These are phyloP conservation scores for Claviceps paspali DNA, from an alignment of 2,329 filamentous ascomycete genomes.

Conservation along the genomic window DNA sequence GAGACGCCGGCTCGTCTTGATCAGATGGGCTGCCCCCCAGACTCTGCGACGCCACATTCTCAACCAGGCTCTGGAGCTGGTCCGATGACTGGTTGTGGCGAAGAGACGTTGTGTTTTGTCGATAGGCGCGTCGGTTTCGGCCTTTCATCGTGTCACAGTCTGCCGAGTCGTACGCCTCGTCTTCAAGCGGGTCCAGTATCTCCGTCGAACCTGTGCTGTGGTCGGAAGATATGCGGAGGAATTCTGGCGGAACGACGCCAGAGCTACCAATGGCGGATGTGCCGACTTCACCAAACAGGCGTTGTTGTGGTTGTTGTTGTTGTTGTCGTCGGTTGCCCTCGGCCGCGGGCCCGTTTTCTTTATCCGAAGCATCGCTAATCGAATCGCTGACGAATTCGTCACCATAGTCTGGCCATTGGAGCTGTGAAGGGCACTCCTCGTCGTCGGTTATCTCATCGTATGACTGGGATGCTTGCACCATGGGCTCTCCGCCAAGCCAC, in stretches of 20 bases:
- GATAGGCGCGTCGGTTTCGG: conserved; percentile 10
- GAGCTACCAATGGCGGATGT: conserved; percentile 38
- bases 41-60: conserved; percentile 39
- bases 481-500: conserved; percentile 44
- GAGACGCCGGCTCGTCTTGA: conserved; percentile 9
- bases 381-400: conserved; percentile 27
- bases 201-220: conserved; percentile 25
- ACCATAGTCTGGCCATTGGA: conserved; percentile 22
- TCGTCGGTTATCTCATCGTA: conserved; percentile 49
- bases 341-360: conserved; percentile 61
- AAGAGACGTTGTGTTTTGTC: conserved; percentile 19
- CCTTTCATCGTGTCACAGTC: conserved; percentile 17
- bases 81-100: conserved; percentile 30
- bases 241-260: conserved; percentile 31
- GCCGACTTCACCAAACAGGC: conserved; percentile 41
- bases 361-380: conserved; percentile 55
- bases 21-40: conserved; percentile 27
- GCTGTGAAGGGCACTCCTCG: conserved; percentile 43
- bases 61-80: conserved; percentile 35
- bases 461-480: conserved; percentile 26
- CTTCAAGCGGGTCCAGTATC: conserved; percentile 28
- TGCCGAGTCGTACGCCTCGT: conserved; percentile 29
- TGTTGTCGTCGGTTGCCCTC: conserved; percentile 23
- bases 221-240: conserved; percentile 31
- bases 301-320: conserved; percentile 16